These are phyloP conservation scores for Stephanodiscus minutulus DNA, from an alignment of 108 stramenopile genomes.

Conservation along the genomic window DNA sequence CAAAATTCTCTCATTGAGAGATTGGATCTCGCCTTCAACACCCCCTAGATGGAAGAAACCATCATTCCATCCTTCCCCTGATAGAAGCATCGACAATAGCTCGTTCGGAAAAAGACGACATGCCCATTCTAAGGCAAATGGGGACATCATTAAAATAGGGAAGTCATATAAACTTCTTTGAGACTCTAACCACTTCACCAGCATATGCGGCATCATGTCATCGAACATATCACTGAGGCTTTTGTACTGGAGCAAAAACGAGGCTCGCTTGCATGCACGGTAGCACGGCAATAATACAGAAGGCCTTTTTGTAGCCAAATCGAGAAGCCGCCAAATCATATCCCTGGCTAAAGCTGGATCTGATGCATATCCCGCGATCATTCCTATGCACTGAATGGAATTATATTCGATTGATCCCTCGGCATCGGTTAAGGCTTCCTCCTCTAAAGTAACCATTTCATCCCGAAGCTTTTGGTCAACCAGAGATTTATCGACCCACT, in stretches of 20 bases:
- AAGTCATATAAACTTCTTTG: conserved; percentile 33
- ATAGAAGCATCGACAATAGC: conserved; percentile 26
- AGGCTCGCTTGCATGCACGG: conserved; percentile 58
- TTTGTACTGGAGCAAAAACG: conserved; percentile 53
- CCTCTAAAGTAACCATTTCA: conserved; percentile 45
- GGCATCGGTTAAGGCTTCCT: conserved; percentile 45
- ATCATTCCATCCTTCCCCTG: conserved; percentile 35
- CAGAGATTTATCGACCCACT: conserved; percentile 28
- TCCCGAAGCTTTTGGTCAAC: conserved; percentile 46
- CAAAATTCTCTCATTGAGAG: conserved; percentile 24
- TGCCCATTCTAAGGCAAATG: conserved; percentile 28
- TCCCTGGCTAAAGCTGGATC: conserved; percentile 33
- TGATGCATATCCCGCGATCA: conserved; percentile 56
- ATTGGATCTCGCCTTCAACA: not conserved
- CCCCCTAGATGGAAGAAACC: conserved; percentile 26
- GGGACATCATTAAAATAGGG: conserved; percentile 61
- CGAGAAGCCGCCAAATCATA: conserved; percentile 58
- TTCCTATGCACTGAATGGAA: conserved; percentile 51
- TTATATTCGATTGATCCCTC: conserved; percentile 54
- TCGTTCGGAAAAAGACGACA: conserved; percentile 40
- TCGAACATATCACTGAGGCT: conserved; percentile 50
- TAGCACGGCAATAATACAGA: conserved; percentile 54
- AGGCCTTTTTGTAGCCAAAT: conserved; percentile 44
- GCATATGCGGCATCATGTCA: conserved; percentile 44
- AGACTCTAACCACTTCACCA: conserved; percentile 53